Base-by-base conservation (phyloP, 495 filamentous ascomycete species). In the Pseudomonodictys pantanalensis region DNA sequence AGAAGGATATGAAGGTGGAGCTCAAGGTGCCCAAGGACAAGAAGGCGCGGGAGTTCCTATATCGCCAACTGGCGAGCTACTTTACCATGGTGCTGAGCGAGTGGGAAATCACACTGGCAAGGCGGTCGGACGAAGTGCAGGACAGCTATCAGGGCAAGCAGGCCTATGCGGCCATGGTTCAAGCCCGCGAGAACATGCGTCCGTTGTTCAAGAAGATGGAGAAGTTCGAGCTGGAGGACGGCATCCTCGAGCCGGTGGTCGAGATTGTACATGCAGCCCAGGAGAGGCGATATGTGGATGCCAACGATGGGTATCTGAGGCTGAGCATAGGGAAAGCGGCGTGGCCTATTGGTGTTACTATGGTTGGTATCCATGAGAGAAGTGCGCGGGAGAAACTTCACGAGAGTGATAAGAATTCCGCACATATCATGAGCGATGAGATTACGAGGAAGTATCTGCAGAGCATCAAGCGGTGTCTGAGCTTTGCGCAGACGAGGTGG, bases 281-380 rank as follows among this genome's bases (percentile, higher is more conserved):
- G 77, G 85, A 89, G 68, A 77, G 88, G 52, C 79, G 89, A 66
- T 98, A 97, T 70, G 95, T 98, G 32, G 90, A 96, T 74, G 93
- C 93, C 20, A 97, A 97, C 68, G 92, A 98, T 70, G 90, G 90
- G 1, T 98, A 97, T 71, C 73, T 98, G 47, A 78, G 89, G 30
- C 74, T 97, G 55, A 95, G 90, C 73, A 98, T 98, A 71, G 93
- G 93, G 52, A 98, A 98, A 80, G 95, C 93, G 73, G 93, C 93
- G 22, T 98, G 93, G 93, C 93, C 93, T 25, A 98, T 98, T 71
- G 93, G 93, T 75, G 93, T 98, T 26, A 98, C 93, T 66, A 97
- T 97, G 93, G 93, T 98, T 62, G 93, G 93, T 78, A 98, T 98
- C 68, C 93, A 98, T 82, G 93, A 97, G 76, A 85, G 93, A 60